Percentiles rank a stretch among this genome's conserved stretches.
These are phyloP conservation scores for Penicillium manginii DNA, from an alignment of 495 filamentous ascomycete species.

Conservation along the genomic window DNA sequence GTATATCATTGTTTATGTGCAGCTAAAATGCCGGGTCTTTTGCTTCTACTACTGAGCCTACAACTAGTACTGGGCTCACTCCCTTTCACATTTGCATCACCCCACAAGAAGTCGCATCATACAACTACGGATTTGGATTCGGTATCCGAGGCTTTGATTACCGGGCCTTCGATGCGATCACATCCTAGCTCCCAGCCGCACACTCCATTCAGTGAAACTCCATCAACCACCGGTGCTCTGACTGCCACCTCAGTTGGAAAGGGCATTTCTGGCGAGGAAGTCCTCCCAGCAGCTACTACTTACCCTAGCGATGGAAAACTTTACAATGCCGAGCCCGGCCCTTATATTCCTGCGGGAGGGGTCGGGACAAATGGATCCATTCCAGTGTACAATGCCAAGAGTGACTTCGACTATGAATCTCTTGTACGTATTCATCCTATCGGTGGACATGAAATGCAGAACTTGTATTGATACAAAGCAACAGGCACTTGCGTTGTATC, in stretches of 20 bases:
- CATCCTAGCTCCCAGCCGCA: constrained; percentile 38
- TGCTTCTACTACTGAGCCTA: constrained; percentile 16
- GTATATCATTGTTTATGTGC: too few species aligned
- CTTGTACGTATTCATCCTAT: constrained; percentile 46
- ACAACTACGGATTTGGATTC: constrained; percentile 6
- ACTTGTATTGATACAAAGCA: constrained; percentile 30
- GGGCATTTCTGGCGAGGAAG: constrained; percentile 50
- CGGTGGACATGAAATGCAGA: constrained; percentile 10
- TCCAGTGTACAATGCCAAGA: constrained; percentile 72
- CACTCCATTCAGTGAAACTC: constrained; percentile 60
- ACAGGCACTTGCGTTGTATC: constrained; percentile 67
- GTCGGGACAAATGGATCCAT: constrained; percentile 75
- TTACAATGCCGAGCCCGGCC: constrained; percentile 65
- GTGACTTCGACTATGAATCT: constrained; percentile 78
- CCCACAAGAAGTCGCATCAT: constrained; percentile 5
- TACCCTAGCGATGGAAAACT: constrained; percentile 77
- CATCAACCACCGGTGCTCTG: constrained; percentile 62
- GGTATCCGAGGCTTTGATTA: constrained; percentile 11
- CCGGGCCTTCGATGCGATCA: constrained; percentile 25
- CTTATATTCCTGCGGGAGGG: constrained; percentile 76
- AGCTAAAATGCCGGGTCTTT: constrained; percentile 13
- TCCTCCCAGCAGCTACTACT: constrained; percentile 52
- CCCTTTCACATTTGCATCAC: constrained; percentile 15
- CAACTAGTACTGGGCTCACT: constrained; percentile 27
- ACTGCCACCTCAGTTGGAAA: constrained; percentile 52